Evolutionary conservation across 2,329 filamentous ascomycete genomes (phyloP).

Genomic region (Whalleya microplaca): DNA sequence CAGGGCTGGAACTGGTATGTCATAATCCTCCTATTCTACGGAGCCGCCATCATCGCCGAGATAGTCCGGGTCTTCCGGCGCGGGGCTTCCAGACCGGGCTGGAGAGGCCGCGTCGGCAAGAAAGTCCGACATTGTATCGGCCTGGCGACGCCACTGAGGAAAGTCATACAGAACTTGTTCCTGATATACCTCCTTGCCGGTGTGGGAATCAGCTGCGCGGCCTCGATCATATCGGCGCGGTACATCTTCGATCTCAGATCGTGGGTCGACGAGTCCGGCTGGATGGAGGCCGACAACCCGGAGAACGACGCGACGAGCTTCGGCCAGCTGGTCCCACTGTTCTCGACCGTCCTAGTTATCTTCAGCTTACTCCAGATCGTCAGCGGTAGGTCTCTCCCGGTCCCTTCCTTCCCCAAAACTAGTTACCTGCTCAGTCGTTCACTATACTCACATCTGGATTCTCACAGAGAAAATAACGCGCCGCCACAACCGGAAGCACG

Average conservation of each 20-base stretch:
- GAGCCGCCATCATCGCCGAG: constrained; percentile 30
- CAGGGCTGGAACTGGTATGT: constrained; percentile 33
- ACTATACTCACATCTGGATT: background rate
- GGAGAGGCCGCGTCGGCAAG: constrained; percentile 15
- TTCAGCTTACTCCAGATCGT: constrained; percentile 38
- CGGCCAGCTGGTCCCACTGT: constrained; percentile 42
- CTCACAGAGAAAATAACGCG: constrained; percentile 26
- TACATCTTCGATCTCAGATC: constrained; percentile 35
- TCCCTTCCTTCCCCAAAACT: background rate
- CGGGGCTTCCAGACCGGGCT: constrained; percentile 17
- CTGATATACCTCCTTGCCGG: constrained; percentile 29
- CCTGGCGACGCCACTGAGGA: constrained; percentile 9
- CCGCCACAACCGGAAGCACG: constrained; percentile 18
- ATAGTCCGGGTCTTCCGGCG: constrained; percentile 26
- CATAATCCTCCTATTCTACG: constrained; percentile 31
- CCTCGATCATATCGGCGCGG: constrained; percentile 21
- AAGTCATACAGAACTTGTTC: constrained; percentile 17
- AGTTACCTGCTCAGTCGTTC: background rate
- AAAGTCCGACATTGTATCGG: constrained; percentile 9
- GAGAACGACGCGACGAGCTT: constrained; percentile 36
- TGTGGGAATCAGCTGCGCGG: constrained; percentile 28
- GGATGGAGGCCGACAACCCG: constrained; percentile 13
- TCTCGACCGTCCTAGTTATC: constrained; percentile 35
- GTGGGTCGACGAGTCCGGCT: constrained; percentile 34
- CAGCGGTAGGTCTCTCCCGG: constrained; percentile 25